These are phyloP conservation scores for Penicillium cinerascens DNA, from an alignment of 495 filamentous ascomycete genomes.

Conservation along the genomic window DNA sequence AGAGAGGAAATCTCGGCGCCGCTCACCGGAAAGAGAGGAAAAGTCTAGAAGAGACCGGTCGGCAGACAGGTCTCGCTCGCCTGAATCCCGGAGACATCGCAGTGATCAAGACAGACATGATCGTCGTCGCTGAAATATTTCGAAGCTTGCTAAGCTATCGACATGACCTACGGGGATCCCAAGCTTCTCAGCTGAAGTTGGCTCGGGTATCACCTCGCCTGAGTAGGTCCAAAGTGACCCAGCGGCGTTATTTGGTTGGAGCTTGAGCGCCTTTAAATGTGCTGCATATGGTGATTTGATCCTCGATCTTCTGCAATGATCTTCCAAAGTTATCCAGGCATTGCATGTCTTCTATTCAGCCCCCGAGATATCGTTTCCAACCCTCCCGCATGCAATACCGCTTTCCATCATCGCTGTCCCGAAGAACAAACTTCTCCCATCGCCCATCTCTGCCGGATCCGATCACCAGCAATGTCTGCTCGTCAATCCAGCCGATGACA, in stretches of 20 bases:
- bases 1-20: slow-evolving; percentile 29
- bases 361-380: slow-evolving; percentile 76
- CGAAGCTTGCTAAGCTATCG: background rate
- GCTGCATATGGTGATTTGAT: background rate
- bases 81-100: slow-evolving; percentile 30
- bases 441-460: slow-evolving; percentile 76
- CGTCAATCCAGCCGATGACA: slow-evolving; percentile 69
- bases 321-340: background rate
- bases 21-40: slow-evolving; percentile 27
- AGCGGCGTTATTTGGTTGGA: background rate
- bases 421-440: slow-evolving; percentile 80
- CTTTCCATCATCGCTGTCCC: slow-evolving; percentile 59
- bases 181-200: background rate
- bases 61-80: slow-evolving; percentile 32
- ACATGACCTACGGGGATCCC: background rate
- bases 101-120: slow-evolving; percentile 34
- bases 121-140: slow-evolving; percentile 26
- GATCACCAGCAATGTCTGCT: slow-evolving; percentile 66
- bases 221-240: background rate
- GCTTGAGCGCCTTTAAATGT: background rate
- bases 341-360: slow-evolving; percentile 22
- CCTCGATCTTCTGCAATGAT: background rate
- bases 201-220: background rate
- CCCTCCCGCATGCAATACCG: slow-evolving; percentile 62
- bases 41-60: slow-evolving; percentile 25